These are phyloP conservation scores for Scedosporium dehoogii DNA, from an alignment of 2,329 filamentous ascomycete species.

Conservation along the genomic window DNA sequence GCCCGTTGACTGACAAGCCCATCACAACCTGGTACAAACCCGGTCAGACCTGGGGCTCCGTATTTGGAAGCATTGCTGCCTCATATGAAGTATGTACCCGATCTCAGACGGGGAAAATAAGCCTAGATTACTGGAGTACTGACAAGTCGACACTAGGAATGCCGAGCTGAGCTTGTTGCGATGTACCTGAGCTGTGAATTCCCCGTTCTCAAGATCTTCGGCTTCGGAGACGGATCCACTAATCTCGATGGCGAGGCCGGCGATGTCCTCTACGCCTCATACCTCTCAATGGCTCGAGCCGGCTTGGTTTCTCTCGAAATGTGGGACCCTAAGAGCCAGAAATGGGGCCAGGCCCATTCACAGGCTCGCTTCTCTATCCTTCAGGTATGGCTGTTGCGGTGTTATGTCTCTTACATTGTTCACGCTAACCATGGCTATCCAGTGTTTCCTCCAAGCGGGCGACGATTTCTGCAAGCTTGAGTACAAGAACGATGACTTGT, in stretches of 20 bases:
- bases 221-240: slow-evolving; percentile 67
- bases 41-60: slow-evolving; percentile 87
- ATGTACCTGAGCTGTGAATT: slow-evolving; percentile 90
- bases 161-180: slow-evolving; percentile 84
- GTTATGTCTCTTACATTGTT: neutral
- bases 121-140: neutral
- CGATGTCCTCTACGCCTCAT: slow-evolving; percentile 78
- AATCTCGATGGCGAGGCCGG: slow-evolving; percentile 70
- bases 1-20: slow-evolving; percentile 64
- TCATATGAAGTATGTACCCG: slow-evolving; percentile 55
- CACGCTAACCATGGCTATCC: slow-evolving; percentile 4
- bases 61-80: slow-evolving; percentile 79
- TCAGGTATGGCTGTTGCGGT: slow-evolving; percentile 25
- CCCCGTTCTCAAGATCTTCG: slow-evolving; percentile 79
- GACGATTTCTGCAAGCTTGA: slow-evolving; percentile 77
- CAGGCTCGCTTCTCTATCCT: slow-evolving; percentile 87
- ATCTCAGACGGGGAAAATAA: neutral
- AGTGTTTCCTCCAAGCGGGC: slow-evolving; percentile 76
- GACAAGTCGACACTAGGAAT: slow-evolving; percentile 24
- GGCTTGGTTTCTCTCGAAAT: slow-evolving; percentile 82
- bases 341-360: slow-evolving; percentile 90
- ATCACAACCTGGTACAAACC: slow-evolving; percentile 87
- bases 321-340: slow-evolving; percentile 84
- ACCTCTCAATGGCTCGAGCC: slow-evolving; percentile 90
- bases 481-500: slow-evolving; percentile 62